Evolutionary conservation across 768 basidiomycete species (phyloP).

Genomic region (Termitomyces heimii): DNA sequence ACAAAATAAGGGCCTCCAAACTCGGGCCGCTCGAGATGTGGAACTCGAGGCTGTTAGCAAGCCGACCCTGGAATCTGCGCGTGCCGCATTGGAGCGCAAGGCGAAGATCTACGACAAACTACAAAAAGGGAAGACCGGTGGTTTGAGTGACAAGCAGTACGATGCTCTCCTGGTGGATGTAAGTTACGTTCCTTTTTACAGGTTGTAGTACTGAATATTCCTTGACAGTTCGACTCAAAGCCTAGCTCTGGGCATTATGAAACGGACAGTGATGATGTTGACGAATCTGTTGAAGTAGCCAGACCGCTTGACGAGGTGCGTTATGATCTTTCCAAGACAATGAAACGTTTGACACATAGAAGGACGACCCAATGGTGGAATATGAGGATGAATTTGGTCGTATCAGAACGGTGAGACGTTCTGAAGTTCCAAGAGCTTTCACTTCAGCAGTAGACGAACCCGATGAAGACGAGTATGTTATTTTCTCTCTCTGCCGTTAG

Average conservation of each 20-base stretch:
- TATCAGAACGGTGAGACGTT: conserved; percentile 57
- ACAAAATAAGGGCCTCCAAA: conserved; percentile 68
- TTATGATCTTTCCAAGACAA: background rate
- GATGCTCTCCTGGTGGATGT: conserved; percentile 75
- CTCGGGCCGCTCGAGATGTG: conserved; percentile 59
- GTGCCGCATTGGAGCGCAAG: conserved; percentile 69
- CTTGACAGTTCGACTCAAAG: conserved; percentile 60
- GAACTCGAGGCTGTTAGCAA: conserved; percentile 66
- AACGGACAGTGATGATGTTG: conserved; percentile 70
- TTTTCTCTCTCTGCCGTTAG: conserved; percentile 3
- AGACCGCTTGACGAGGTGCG: conserved; percentile 36
- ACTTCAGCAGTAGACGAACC: conserved; percentile 37
- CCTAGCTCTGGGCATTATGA: conserved; percentile 43
- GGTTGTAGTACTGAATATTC: background rate
- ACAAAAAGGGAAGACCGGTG: conserved; percentile 70
- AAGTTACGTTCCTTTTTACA: conserved; percentile 20
- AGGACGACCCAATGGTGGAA: conserved; percentile 79
- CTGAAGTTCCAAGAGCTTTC: conserved; percentile 72
- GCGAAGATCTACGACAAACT: conserved; percentile 78
- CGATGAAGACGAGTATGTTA: conserved; percentile 56
- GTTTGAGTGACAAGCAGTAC: conserved; percentile 70
- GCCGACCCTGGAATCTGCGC: conserved; percentile 67
- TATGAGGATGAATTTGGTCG: conserved; percentile 88
- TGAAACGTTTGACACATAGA: conserved; percentile 1
- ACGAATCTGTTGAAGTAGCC: conserved; percentile 70